Conservation (phyloP, 2,329 filamentous ascomycete genomes). For the Chalaropsis thielavioides region DNA sequence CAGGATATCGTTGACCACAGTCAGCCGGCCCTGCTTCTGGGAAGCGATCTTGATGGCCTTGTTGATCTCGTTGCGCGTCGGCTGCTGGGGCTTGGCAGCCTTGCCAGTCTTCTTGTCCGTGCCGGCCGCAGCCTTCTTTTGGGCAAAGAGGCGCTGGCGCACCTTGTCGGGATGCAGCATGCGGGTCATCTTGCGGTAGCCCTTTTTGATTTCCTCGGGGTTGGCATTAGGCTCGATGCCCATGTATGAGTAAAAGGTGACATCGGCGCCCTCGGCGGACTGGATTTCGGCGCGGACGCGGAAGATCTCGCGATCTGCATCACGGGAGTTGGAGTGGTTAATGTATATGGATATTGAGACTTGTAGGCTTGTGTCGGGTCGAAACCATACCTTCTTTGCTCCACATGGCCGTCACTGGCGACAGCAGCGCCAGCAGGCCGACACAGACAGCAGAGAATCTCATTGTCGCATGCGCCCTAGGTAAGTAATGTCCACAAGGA, state of each 20-base stretch:
- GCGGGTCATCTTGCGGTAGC: slow-evolving; percentile 77
- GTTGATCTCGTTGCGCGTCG: slow-evolving; percentile 59
- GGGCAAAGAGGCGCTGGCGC: slow-evolving; percentile 63
- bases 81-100: slow-evolving; percentile 53
- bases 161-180: slow-evolving; percentile 91
- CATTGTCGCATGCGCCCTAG: slow-evolving; percentile 38
- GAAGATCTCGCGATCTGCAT: slow-evolving; percentile 89
- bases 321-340: not conserved
- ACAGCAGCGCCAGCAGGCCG: slow-evolving; percentile 53
- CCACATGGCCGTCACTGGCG: slow-evolving; percentile 60
- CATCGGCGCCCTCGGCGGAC: slow-evolving; percentile 58
- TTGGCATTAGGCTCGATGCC: slow-evolving; percentile 58
- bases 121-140: slow-evolving; percentile 43
- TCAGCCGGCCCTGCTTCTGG: slow-evolving; percentile 70
- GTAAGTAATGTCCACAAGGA: not conserved
- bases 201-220: slow-evolving; percentile 82
- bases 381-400: slow-evolving; percentile 72
- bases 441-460: slow-evolving; percentile 53
- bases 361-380: no score
- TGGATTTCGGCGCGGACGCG: slow-evolving; percentile 78
- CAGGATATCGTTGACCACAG: slow-evolving; percentile 73
- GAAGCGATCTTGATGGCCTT: slow-evolving; percentile 66
- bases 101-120: slow-evolving; percentile 25
- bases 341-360: no score
- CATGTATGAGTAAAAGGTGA: slow-evolving; percentile 91